These are phyloP conservation scores for Trichocladium antarcticum DNA, from an alignment of 495 filamentous ascomycete species.

Conservation along the genomic window DNA sequence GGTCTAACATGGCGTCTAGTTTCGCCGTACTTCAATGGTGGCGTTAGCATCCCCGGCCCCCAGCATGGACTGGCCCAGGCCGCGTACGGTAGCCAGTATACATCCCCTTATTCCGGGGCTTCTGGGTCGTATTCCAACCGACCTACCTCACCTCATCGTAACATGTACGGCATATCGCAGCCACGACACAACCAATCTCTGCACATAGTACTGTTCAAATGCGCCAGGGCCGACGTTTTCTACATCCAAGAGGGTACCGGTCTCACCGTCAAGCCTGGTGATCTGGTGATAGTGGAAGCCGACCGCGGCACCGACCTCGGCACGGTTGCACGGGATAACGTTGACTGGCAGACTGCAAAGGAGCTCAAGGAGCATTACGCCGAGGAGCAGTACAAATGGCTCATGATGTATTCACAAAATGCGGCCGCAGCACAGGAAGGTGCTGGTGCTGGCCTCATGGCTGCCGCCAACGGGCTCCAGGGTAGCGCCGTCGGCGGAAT, in stretches of 20 bases:
- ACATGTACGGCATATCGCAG: conserved; percentile 52
- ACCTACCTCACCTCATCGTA: conserved; percentile 44
- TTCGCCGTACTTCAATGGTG: conserved; percentile 39
- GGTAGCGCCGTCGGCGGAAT: conserved; percentile 63
- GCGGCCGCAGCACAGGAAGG: conserved; percentile 49
- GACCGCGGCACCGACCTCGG: conserved; percentile 93
- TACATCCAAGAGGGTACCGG: conserved; percentile 94
- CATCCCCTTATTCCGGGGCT: conserved; percentile 32
- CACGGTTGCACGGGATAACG: conserved; percentile 75
- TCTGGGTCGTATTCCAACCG: conserved; percentile 47
- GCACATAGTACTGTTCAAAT: conserved; percentile 93
- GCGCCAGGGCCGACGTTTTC: conserved; percentile 85
- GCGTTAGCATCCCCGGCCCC: conserved; percentile 16
- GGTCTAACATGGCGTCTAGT: conserved; percentile 30
- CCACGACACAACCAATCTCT: conserved; percentile 71
- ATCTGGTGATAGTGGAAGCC: conserved; percentile 93
- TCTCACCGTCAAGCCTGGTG: conserved; percentile 75
- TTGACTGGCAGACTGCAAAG: conserved; percentile 73
- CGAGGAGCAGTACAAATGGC: conserved; percentile 89
- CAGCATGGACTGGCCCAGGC: conserved; percentile 33
- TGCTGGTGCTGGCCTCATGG: conserved; percentile 43
- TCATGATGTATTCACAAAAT: conserved; percentile 92
- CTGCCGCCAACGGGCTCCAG: conserved; percentile 47
- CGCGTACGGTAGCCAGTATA: conserved; percentile 30
- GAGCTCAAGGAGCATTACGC: conserved; percentile 78